Conservation (phyloP, 1,139 yeast genomes). For the Magnusiomyces fungicola region DNA sequence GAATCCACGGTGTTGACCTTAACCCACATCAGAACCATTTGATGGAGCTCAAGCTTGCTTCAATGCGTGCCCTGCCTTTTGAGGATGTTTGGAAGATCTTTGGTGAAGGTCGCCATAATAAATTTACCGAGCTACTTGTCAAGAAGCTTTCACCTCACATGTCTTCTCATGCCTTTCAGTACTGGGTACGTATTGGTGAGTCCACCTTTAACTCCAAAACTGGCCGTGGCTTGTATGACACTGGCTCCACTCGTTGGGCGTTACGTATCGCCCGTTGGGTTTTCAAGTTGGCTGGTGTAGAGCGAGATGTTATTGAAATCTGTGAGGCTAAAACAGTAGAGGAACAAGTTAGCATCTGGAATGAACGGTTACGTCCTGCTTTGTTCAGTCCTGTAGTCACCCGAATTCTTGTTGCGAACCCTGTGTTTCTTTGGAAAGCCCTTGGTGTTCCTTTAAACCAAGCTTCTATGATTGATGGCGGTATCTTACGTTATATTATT, state of each 20-base stretch:
- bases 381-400: constrained; percentile 65
- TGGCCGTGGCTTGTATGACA: constrained; percentile 62
- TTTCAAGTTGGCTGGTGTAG: constrained; percentile 51
- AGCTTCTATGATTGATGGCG: constrained; percentile 71
- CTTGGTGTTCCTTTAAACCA: constrained; percentile 82
- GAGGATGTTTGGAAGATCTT: constrained; percentile 37
- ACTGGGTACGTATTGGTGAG: constrained; percentile 62
- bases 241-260: constrained; percentile 86
- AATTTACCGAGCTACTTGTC: constrained; percentile 46
- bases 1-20: constrained; percentile 78
- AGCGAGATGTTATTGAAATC: constrained; percentile 44
- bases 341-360: constrained; percentile 62
- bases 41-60: constrained; percentile 68
- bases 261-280: constrained; percentile 56
- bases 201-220: constrained; percentile 42
- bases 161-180: constrained; percentile 75
- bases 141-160: constrained; percentile 56
- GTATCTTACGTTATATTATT: constrained; percentile 57
- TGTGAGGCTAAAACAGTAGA: constrained; percentile 52
- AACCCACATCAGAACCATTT: constrained; percentile 80
- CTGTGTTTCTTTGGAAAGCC: constrained; percentile 78
- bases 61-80: constrained; percentile 50
- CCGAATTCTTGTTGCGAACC: constrained; percentile 65
- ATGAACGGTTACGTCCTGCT: constrained; percentile 53
- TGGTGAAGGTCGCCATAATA: constrained; percentile 50